Percentiles rank a stretch among this genome's conserved stretches.
Evolutionary conservation across 192 early-diverging fungal genomes (phyloP).

Genomic region (Pilaira anomala): DNA sequence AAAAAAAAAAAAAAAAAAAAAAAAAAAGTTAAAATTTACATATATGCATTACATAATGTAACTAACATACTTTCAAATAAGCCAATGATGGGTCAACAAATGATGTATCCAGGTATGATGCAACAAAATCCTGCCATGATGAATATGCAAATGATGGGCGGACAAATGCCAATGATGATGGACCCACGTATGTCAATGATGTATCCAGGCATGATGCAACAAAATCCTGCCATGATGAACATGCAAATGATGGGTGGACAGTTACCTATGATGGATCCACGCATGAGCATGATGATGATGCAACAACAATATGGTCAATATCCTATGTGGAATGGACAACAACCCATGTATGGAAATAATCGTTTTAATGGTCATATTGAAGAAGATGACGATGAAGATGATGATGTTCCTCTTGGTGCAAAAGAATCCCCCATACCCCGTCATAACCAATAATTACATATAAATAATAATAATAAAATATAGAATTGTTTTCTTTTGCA

Average conservation of each 20-base stretch:
- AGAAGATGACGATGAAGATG: constrained; percentile 35
- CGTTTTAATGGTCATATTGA: background rate
- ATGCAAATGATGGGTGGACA: constrained; percentile 23
- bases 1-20: no score
- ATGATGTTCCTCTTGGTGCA: constrained; percentile 33
- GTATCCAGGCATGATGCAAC: constrained; percentile 17
- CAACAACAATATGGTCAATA: constrained; percentile 9
- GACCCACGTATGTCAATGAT: constrained; percentile 25
- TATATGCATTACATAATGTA: background rate
- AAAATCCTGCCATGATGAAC: constrained; percentile 19
- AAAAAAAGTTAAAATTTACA: background rate
- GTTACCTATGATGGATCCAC: constrained; percentile 30
- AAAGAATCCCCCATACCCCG: constrained; percentile 15
- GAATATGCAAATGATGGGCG: constrained; percentile 22
- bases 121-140: constrained; percentile 19
- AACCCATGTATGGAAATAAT: constrained; percentile 17
- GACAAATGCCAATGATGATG: constrained; percentile 26
- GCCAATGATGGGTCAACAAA: constrained; percentile 15
- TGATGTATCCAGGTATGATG: constrained; percentile 19
- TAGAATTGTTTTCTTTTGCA: no score
- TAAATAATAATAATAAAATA: background rate
- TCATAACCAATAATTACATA: background rate
- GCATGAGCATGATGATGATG: constrained; percentile 20
- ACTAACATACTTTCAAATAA: background rate
- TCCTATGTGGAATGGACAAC: constrained; percentile 20